phyloP scores from a whole-genome alignment of 2,329 filamentous ascomycete species.

The Colletotrichum agaves region DNA sequence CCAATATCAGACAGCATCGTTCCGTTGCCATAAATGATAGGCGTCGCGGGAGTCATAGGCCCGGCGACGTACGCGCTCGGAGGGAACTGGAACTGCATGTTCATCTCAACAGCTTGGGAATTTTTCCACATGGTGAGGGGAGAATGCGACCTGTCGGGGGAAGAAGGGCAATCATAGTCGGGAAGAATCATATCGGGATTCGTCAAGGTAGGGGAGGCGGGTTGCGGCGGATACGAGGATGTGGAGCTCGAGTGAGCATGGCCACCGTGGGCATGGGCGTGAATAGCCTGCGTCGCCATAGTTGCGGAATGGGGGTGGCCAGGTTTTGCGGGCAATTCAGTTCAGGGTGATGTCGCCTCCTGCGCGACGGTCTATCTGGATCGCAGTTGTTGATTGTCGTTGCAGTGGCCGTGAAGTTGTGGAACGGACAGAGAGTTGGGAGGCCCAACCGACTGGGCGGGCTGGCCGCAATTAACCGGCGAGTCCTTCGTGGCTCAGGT shows the following conservation, averaged over 20 bases:
- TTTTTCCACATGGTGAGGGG: slow-evolving; percentile 65
- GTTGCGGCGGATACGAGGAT: slow-evolving; percentile 58
- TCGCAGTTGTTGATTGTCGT: slow-evolving; percentile 31
- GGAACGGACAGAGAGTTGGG: slow-evolving; percentile 21
- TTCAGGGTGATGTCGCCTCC: slow-evolving; percentile 1
- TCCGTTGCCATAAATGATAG: slow-evolving; percentile 76
- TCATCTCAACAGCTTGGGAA: slow-evolving; percentile 49
- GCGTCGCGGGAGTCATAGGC: slow-evolving; percentile 65
- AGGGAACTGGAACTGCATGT: slow-evolving; percentile 54
- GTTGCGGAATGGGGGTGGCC: slow-evolving; percentile 18
- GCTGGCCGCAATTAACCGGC: slow-evolving; percentile 14
- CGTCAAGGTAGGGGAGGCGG: slow-evolving; percentile 86
- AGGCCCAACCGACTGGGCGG: slow-evolving; percentile 7
- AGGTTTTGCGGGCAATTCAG: slow-evolving; percentile 20
- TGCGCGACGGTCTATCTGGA: slow-evolving; percentile 10
- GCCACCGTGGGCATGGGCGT: slow-evolving; percentile 29
- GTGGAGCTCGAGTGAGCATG: slow-evolving; percentile 40
- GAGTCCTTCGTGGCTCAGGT: slow-evolving; percentile 16
- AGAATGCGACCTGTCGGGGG: slow-evolving; percentile 63
- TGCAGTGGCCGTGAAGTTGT: slow-evolving; percentile 27
- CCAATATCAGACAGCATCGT: slow-evolving; percentile 76
- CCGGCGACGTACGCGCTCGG: slow-evolving; percentile 55
- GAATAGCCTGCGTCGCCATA: slow-evolving; percentile 47
- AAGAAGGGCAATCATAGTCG: slow-evolving; percentile 69
- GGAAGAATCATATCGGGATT: slow-evolving; percentile 96